Percentiles rank a stretch among this genome's conserved stretches.
These are phyloP conservation scores for Acorus calamus DNA, from an alignment of 106 monocot genomes.

Conservation along the genomic window DNA sequence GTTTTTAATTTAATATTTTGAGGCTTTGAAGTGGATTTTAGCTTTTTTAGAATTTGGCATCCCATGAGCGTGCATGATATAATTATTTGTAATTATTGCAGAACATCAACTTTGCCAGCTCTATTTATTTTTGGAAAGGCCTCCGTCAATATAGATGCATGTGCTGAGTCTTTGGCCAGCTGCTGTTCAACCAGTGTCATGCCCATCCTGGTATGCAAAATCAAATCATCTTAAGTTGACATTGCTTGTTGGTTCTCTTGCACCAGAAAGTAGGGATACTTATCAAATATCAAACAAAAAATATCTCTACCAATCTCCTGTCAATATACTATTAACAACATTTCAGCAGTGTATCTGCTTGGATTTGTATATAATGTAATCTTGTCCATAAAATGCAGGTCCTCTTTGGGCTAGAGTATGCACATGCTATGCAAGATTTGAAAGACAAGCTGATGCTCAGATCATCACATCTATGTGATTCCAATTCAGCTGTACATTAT, in stretches of 20 bases:
- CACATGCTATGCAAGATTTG: slow-evolving; percentile 58
- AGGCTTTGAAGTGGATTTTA: too few relatives aligned
- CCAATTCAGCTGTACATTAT: slow-evolving; percentile 26
- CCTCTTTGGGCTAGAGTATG: slow-evolving; percentile 90
- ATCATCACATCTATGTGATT: slow-evolving; percentile 3
- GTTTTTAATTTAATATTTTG: too few relatives aligned
- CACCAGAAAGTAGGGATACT: too few relatives aligned
- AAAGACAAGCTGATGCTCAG: slow-evolving; percentile 17
- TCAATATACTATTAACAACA: too few relatives aligned
- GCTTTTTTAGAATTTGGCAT: too few relatives aligned
- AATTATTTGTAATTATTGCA: slow-evolving; percentile 19
- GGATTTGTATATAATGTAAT: neutral
- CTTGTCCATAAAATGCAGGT: slow-evolving; percentile 35
- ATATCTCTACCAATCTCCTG: too few relatives aligned
- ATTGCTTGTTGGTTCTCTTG: too few relatives aligned
- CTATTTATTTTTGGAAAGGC: slow-evolving; percentile 79
- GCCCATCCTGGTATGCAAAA: slow-evolving; percentile 60
- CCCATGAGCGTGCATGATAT: too few relatives aligned
- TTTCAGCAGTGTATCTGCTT: too few relatives aligned
- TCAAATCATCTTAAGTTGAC: too few relatives aligned
- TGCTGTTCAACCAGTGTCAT: slow-evolving; percentile 33
- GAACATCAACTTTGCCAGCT: slow-evolving; percentile 81
- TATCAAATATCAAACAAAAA: too few relatives aligned
- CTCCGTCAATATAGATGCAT: slow-evolving; percentile 36
- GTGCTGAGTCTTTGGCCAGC: slow-evolving; percentile 24